A percentile compares a stretch with the other conserved stretches of the same genome.
These are phyloP conservation scores for Linnemannia hyalina DNA, from an alignment of 192 early-diverging fungal species.

Conservation along the genomic window DNA sequence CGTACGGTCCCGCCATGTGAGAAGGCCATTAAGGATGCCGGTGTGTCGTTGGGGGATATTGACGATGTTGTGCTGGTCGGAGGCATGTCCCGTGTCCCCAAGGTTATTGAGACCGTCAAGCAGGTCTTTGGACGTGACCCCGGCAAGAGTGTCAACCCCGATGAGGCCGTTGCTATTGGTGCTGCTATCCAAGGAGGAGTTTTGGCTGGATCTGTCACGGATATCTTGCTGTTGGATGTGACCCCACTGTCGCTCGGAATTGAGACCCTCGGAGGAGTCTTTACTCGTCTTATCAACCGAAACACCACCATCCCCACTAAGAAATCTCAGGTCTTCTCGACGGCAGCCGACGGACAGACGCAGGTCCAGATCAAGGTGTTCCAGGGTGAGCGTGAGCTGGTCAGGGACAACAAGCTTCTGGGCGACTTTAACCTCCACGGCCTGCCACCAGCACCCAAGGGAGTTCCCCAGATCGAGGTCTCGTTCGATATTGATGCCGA, in stretches of 20 bases:
- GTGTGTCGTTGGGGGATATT: conserved; percentile 83
- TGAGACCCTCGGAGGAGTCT: conserved; percentile 98
- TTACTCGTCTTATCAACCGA: conserved; percentile 95
- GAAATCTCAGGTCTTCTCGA: conserved; percentile 99
- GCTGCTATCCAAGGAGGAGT: conserved; percentile 99
- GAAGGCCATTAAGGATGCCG: conserved; percentile 97
- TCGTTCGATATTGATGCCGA: conserved; percentile 99
- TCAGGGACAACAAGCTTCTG: conserved; percentile 97
- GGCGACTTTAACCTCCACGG: conserved; percentile 97
- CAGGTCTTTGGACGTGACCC: conserved; percentile 91
- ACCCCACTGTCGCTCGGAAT: conserved; percentile 98
- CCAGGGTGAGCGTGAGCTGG: conserved; percentile 99
- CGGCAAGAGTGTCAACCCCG: conserved; percentile 96
- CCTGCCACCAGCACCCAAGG: conserved; percentile 96
- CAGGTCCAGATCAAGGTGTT: conserved; percentile 98
- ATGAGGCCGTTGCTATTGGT: conserved; percentile 98
- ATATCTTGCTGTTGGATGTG: conserved; percentile 96
- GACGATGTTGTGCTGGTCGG: conserved; percentile 97
- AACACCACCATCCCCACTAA: conserved; percentile 99
- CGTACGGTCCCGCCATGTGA: conserved; percentile 95
- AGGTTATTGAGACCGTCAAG: conserved; percentile 95
- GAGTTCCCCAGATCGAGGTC: conserved; percentile 97
- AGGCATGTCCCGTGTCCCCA: conserved; percentile 98
- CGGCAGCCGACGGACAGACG: conserved; percentile 97
- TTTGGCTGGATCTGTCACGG: conserved; percentile 94